Conservation (phyloP, 1,284 basidiomycete species). For the Ceratobasidium sp. region DNA sequence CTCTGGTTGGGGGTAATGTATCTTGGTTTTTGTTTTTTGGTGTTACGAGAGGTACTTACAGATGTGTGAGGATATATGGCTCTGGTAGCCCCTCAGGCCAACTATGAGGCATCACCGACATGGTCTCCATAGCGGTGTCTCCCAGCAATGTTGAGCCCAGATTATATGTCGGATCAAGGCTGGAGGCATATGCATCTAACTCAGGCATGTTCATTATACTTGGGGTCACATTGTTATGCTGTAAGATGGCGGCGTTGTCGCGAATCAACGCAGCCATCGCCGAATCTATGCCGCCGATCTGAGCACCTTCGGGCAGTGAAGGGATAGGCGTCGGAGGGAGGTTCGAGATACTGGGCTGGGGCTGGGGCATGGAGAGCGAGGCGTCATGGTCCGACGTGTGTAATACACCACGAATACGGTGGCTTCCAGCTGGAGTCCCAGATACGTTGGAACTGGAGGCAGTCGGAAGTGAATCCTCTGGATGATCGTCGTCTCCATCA, state of each 20-base stretch:
- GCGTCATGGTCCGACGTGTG: neutral
- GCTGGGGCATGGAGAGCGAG: conserved; percentile 12
- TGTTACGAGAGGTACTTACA: conserved; percentile 15
- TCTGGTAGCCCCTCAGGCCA: conserved; percentile 40
- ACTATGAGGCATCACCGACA: conserved; percentile 22
- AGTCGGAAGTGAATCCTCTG: conserved; percentile 9
- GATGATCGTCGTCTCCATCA: conserved; percentile 16
- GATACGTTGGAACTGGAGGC: conserved; percentile 2
- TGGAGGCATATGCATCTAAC: neutral
- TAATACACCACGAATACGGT: neutral
- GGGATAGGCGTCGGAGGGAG: neutral
- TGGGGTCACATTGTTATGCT: conserved; percentile 1
- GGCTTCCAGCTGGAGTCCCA: neutral
- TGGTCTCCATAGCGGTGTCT: neutral
- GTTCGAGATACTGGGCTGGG: neutral
- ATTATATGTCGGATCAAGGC: neutral
- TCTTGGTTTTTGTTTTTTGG: neutral
- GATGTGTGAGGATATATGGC: conserved; percentile 35
- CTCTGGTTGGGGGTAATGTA: conserved; percentile 11
- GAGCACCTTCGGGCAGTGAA: conserved; percentile 14
- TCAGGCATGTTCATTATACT: conserved; percentile 21
- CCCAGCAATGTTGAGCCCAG: neutral
- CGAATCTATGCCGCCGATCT: neutral
- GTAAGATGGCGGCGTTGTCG: conserved; percentile 3
- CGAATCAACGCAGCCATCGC: neutral